Base-by-base conservation (phyloP, 2,329 filamentous ascomycete genomes). In the Fusarium udum region DNA sequence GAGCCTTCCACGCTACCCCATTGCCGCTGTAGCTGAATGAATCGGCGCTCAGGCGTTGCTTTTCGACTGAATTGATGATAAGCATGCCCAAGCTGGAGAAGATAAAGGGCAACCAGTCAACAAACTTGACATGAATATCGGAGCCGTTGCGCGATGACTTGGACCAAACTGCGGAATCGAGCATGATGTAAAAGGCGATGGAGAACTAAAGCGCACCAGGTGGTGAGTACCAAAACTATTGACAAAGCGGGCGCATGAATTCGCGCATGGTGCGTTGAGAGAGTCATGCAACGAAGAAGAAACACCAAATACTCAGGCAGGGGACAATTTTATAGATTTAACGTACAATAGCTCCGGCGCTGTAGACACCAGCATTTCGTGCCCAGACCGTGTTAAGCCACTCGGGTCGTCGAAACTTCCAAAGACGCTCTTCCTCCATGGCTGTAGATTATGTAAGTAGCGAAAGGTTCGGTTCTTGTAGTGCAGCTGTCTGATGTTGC, bases 41-140 rank as follows among this genome's bases (percentile, higher is more conserved):
- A 83, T 92, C 89, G 76, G 88, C 85, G 76, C 88, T 89, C 71
- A 92, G 85, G 60, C 90, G 87, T 67, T 89, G 84, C 83, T 92
- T 92, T 83, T 92, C 90, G 72, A 92, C 90, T 75, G 86, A 89
- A 85, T 92, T 92, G 85, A 92, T 92, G 81, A 92, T 92, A 66
- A 92, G 86, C 89, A 92, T 92, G 72, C 91, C 90, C 71, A 92
- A 84, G 71, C 87, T 86, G 74, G 87, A 89, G 84, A 92, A 92
- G 80, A 92, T 87, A 74, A 92, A 86, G 58, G 90, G 90, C 72
- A 92, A 87, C 90, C 90, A 92, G 87, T 92, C 90, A 81, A 91
- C 85, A 78, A 92, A 92, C 74, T 85, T 89, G 77, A 92, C 85
- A 83, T 92, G 90, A 42, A 85, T 76, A 80, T 87, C 83, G 62